Base-by-base conservation (phyloP, 352 stramenopile species). In the Phytophthora cactorum region DNA sequence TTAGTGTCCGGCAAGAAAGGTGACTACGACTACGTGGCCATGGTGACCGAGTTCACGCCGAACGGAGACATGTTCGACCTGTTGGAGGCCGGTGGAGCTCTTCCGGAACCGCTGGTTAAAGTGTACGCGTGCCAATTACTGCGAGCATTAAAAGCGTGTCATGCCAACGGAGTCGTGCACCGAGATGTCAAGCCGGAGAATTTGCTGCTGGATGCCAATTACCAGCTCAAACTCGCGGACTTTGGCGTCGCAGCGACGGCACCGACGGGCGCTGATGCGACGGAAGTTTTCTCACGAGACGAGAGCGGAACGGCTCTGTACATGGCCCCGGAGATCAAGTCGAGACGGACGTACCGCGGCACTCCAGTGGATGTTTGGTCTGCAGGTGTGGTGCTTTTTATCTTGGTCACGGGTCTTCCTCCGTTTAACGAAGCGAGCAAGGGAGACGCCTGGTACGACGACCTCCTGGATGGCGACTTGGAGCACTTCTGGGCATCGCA, bases 161-260 rank as follows among this genome's bases (percentile, higher is more conserved):
- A 97, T 70, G 61, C 60, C 27, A 79, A 72, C 14, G 84, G 86
- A 43, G 79, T 97, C 22, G 78, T 91, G 39, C 90, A 97, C 55
- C 87, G 92, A 39, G 92, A 98, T 66, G 73, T 98, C 32, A 97
- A 97, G 74, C 92, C 90, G 4, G 92, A 98, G 70, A 98, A 98
- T 60, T 70, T 98, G 25, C 75, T 98, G 38, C 70, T 98, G 47
- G 88, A 96, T 65, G 69, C 77, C 22, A 70, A 84, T 25, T 90
- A 85, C 65, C 81, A 76, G 8, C 74, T 98, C 63, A 98, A 98
- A 66, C 70, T 99, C 8, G 95, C 88, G 17, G 95, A 98, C 68
- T 98, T 99, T 84, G 95, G 95, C 5, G 77, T 98, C 2, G 93
- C 92, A 7, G 91, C 95, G 41, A 89, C 86, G 56, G 64, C 74